phyloP scores from a whole-genome alignment of 2,329 filamentous ascomycete species.

The Hansfordia pulvinata region DNA sequence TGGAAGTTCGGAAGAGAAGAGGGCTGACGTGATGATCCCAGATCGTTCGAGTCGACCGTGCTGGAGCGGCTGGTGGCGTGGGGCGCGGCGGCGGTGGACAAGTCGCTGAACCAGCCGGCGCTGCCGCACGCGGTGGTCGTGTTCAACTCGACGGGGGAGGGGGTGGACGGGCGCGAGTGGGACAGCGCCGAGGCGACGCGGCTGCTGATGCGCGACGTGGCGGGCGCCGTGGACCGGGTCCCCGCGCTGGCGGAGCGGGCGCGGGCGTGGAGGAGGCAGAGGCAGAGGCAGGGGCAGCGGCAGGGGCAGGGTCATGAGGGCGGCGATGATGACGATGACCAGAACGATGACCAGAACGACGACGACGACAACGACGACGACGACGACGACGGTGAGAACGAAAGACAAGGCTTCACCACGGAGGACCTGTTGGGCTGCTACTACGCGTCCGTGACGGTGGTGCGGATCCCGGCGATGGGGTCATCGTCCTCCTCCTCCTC shows the following conservation, averaged over 20 bases:
- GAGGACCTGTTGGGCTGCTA: slow-evolving; percentile 33
- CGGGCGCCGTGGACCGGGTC: slow-evolving; percentile 18
- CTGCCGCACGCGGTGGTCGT: slow-evolving; percentile 40
- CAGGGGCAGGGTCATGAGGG: too few species aligned
- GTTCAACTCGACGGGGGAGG: slow-evolving; percentile 28
- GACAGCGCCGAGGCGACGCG: slow-evolving; percentile 24
- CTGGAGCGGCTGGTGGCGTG: slow-evolving; percentile 30
- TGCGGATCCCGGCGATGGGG: slow-evolving; percentile 30
- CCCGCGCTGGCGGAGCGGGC: slow-evolving; percentile 23
- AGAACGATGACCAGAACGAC: too few species aligned
- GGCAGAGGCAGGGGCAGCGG: too few species aligned
- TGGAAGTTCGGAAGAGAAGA: too few species aligned
- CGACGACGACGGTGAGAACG: too few species aligned
- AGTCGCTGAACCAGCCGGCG: slow-evolving; percentile 38
- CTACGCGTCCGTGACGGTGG: slow-evolving; percentile 31
- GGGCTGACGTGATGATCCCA: too few species aligned
- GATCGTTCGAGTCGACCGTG: slow-evolving; percentile 24
- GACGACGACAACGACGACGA: too few species aligned
- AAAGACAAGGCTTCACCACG: slow-evolving; percentile 26
- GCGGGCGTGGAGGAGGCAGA: slow-evolving; percentile 24
- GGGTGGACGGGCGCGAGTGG: slow-evolving; percentile 26
- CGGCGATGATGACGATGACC: too few species aligned
- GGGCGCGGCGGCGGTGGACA: slow-evolving; percentile 35
- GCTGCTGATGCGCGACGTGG: slow-evolving; percentile 20
- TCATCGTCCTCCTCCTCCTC: slow-evolving; percentile 6